phyloP scores from a whole-genome alignment of 1,139 yeast genomes.

The Candida sojae region DNA sequence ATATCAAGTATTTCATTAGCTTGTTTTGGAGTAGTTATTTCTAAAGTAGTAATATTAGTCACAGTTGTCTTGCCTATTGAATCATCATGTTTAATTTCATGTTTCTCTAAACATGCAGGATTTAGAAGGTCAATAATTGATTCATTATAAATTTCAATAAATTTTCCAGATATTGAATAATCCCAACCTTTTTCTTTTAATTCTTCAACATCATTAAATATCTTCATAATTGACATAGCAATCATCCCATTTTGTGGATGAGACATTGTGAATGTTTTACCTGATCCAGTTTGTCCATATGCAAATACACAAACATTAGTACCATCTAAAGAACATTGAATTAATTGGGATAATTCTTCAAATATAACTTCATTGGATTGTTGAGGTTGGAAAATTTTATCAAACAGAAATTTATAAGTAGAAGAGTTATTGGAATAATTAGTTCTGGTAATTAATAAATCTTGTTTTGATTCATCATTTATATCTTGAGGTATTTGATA shows the following conservation, averaged over 20 bases:
- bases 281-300: constrained; percentile 97
- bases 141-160: constrained; percentile 90
- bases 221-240: constrained; percentile 72
- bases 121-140: constrained; percentile 67
- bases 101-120: constrained; percentile 33
- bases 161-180: constrained; percentile 70
- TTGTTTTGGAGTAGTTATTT: constrained; percentile 48
- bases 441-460: constrained; percentile 35
- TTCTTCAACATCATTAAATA: constrained; percentile 60
- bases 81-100: constrained; percentile 77
- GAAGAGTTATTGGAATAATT: constrained; percentile 14
- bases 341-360: constrained; percentile 81
- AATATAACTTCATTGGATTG: constrained; percentile 65
- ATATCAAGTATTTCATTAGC: constrained; percentile 52
- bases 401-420: constrained; percentile 62
- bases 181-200: constrained; percentile 64
- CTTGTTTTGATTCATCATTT: constrained; percentile 52
- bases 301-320: constrained; percentile 93
- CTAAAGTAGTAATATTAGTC: constrained; percentile 57
- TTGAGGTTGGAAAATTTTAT: constrained; percentile 65
- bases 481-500: constrained; percentile 46
- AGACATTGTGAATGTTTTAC: constrained; percentile 93
- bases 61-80: constrained; percentile 52
- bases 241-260: constrained; percentile 74
- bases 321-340: constrained; percentile 91